Conservation (phyloP, 2,329 filamentous ascomycete genomes). For the Diaporthe australafricana region DNA sequence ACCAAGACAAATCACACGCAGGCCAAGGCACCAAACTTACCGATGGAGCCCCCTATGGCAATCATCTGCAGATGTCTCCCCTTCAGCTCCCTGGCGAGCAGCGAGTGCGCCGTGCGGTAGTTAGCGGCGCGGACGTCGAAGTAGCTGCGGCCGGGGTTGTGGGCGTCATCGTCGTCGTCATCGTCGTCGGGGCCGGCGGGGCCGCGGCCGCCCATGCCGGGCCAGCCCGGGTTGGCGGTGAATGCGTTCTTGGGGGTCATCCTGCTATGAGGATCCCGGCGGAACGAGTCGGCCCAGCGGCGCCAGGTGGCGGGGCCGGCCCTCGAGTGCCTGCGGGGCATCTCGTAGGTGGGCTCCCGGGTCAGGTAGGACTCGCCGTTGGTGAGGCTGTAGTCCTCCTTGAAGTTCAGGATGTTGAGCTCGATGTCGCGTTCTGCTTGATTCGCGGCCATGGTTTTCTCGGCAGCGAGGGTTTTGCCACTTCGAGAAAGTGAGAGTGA, state of each 20-base stretch:
- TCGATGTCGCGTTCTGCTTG: constrained; percentile 56
- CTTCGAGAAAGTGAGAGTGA: neutral
- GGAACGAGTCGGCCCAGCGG: constrained; percentile 71
- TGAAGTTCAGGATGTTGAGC: constrained; percentile 68
- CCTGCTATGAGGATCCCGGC: constrained; percentile 65
- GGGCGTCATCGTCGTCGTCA: constrained; percentile 21
- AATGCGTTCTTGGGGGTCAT: constrained; percentile 55
- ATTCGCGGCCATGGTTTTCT: constrained; percentile 49
- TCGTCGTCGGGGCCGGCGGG: constrained; percentile 37
- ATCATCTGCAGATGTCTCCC: constrained; percentile 96
- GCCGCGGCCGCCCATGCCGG: constrained; percentile 40
- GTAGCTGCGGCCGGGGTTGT: constrained; percentile 58
- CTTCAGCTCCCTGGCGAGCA: constrained; percentile 82
- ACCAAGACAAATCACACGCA: neutral
- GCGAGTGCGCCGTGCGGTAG: constrained; percentile 80
- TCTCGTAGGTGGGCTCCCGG: constrained; percentile 61
- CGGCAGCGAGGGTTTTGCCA: constrained; percentile 10
- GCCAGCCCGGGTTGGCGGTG: constrained; percentile 27
- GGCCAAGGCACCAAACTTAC: constrained; percentile 52
- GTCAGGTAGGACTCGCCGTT: constrained; percentile 63
- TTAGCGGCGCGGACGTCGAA: constrained; percentile 70
- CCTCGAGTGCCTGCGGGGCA: constrained; percentile 42
- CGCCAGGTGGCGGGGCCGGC: constrained; percentile 35
- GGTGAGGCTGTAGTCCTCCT: constrained; percentile 64
- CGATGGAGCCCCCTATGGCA: constrained; percentile 92